Evolutionary conservation across 495 filamentous ascomycete species (phyloP).

Genomic region (Trichoderma asperelloides): DNA sequence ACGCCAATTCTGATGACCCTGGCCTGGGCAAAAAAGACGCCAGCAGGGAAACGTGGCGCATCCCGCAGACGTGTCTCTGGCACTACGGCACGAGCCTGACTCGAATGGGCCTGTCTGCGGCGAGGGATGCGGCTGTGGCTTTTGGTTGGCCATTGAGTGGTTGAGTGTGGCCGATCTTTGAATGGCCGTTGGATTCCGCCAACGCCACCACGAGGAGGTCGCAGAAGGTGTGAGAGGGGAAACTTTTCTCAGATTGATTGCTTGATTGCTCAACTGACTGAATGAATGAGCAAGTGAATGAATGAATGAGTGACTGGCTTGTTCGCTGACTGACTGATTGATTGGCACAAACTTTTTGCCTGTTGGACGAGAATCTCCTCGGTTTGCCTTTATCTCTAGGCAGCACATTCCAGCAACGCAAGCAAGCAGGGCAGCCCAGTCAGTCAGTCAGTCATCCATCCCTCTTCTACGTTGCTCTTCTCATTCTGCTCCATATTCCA

Average conservation of each 20-base stretch:
- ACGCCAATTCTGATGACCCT: background rate
- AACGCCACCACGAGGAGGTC: background rate
- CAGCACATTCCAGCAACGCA: background rate
- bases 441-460: background rate
- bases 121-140: background rate
- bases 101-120: background rate
- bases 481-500: background rate
- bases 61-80: slow-evolving; percentile 6
- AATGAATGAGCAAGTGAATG: no score
- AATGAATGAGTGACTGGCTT: no score
- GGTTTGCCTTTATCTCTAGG: background rate
- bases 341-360: background rate
- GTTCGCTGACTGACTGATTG: no score
- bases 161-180: background rate
- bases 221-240: background rate
- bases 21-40: background rate
- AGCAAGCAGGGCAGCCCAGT: background rate
- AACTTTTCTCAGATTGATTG: background rate
- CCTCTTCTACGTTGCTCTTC: background rate
- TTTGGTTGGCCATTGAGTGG: background rate
- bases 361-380: background rate
- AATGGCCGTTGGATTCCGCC: background rate
- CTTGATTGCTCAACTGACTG: no score
- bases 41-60: slow-evolving; percentile 4
- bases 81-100: slow-evolving; percentile 5